Percentiles rank a stretch among this genome's conserved stretches.
Conservation (phyloP, 2,329 filamentous ascomycete species). For the Fusarium incarnatum region DNA sequence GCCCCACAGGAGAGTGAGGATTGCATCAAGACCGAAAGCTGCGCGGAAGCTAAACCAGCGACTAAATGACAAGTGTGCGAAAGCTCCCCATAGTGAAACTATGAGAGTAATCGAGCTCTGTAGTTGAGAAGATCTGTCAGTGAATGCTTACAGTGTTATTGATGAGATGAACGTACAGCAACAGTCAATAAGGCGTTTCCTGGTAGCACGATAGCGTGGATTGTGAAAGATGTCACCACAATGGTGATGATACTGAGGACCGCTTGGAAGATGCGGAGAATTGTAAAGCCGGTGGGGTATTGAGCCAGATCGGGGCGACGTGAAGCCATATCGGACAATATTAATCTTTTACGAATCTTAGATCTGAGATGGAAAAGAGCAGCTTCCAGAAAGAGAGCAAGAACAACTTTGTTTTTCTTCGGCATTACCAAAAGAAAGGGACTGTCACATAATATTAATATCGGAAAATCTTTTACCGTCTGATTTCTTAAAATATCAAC, state of each 20-base stretch:
- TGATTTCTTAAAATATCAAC: background rate
- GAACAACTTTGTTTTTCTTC: background rate
- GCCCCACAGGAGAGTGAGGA: constrained; percentile 66
- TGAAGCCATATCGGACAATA: background rate
- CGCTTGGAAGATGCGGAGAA: constrained; percentile 59
- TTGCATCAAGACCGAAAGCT: constrained; percentile 62
- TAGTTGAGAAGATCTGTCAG: background rate
- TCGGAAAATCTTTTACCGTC: background rate
- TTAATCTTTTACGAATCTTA: background rate
- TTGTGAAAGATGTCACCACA: constrained; percentile 60
- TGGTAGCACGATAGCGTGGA: constrained; percentile 50
- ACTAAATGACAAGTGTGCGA: constrained; percentile 56
- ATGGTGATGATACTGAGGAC: constrained; percentile 59
- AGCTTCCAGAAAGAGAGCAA: background rate
- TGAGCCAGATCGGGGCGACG: constrained; percentile 49
- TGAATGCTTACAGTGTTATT: too few species aligned
- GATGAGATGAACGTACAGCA: constrained; percentile 50
- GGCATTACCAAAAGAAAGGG: background rate
- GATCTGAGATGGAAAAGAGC: too few species aligned
- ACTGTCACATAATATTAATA: background rate
- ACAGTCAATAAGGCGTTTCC: constrained; percentile 53
- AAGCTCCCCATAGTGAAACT: constrained; percentile 59
- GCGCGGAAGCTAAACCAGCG: constrained; percentile 66
- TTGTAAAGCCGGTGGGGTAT: constrained; percentile 59
- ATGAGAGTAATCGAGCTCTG: constrained; percentile 59